Conservation (phyloP, 305 asterid species). For the Euphrasia arctica region DNA sequence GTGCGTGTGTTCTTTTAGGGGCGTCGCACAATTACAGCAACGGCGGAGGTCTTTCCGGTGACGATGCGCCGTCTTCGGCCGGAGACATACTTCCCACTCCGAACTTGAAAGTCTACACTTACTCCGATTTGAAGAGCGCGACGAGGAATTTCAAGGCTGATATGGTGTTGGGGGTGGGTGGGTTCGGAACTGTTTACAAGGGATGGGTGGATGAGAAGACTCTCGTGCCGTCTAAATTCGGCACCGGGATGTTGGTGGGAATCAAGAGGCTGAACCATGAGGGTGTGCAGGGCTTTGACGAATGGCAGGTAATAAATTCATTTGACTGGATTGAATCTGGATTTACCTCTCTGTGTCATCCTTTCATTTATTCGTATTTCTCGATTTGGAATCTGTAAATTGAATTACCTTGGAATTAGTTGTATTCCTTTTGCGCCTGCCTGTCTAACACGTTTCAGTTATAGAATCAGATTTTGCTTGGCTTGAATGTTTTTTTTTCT, state of each 20-base stretch:
- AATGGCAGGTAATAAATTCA: slow-evolving; percentile 68
- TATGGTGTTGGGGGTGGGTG: slow-evolving; percentile 74
- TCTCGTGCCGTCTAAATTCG: slow-evolving; percentile 52
- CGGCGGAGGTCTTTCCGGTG: slow-evolving; percentile 37
- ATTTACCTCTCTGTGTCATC: no score
- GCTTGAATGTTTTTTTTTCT: not conserved
- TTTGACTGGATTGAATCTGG: not conserved
- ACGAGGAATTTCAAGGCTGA: slow-evolving; percentile 68
- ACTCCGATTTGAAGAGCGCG: slow-evolving; percentile 58
- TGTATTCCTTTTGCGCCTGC: no score
- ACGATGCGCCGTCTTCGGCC: slow-evolving; percentile 29
- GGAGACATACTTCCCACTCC: slow-evolving; percentile 63
- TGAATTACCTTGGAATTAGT: not conserved
- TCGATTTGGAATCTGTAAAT: not conserved
- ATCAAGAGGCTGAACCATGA: slow-evolving; percentile 76
- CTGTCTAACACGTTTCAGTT: not conserved
- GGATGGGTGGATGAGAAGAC: slow-evolving; percentile 92
- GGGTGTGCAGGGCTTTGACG: slow-evolving; percentile 81
- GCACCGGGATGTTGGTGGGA: slow-evolving; percentile 74
- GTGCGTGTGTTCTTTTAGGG: no score
- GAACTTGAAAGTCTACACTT: slow-evolving; percentile 50
- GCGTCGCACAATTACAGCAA: slow-evolving; percentile 37
- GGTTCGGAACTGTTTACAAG: slow-evolving; percentile 82
- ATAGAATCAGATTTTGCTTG: not conserved
- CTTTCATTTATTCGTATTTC: not conserved